Conservation (phyloP, 306 rosid genomes). For the Rosa chinensis region DNA sequence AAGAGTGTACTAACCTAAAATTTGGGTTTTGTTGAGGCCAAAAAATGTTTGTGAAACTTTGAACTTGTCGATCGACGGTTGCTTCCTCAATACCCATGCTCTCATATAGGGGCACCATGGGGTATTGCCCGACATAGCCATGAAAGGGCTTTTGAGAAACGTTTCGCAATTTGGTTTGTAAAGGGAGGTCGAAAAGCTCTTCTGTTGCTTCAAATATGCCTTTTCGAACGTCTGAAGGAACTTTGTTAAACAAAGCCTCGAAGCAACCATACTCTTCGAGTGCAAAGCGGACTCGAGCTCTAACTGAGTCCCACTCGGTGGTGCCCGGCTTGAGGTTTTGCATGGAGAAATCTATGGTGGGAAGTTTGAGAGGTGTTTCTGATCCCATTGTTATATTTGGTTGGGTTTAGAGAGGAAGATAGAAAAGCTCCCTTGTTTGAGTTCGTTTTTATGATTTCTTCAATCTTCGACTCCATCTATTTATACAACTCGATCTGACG, state of each 20-base stretch:
- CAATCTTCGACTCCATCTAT: neutral
- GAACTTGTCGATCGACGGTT: conserved; percentile 34
- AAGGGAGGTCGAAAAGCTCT: conserved; percentile 69
- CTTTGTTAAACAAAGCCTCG: conserved; percentile 51
- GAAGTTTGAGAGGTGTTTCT: conserved; percentile 52
- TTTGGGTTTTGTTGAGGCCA: conserved; percentile 65
- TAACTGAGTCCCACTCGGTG: conserved; percentile 51
- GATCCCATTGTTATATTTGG: conserved; percentile 40
- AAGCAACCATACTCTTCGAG: conserved; percentile 67
- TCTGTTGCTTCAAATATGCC: conserved; percentile 34
- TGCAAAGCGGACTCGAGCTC: conserved; percentile 52
- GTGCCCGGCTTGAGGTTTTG: conserved; percentile 24
- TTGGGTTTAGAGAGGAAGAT: conserved; percentile 20
- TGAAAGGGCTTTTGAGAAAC: conserved; percentile 54
- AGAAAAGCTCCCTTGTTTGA: neutral
- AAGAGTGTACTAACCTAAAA: conserved; percentile 38
- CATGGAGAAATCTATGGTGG: conserved; percentile 47
- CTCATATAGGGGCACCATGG: conserved; percentile 56
- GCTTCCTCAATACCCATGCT: conserved; percentile 68
- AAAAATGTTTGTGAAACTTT: conserved; percentile 30
- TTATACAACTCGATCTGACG: neutral
- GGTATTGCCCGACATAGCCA: conserved; percentile 74
- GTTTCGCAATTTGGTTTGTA: conserved; percentile 53
- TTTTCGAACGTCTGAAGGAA: conserved; percentile 39
- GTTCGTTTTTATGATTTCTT: neutral